Evolutionary conservation across 768 basidiomycete genomes (phyloP), one percentile per base, ranked within the genome.

Genomic region (Nevesoporus exiguus): DNA sequence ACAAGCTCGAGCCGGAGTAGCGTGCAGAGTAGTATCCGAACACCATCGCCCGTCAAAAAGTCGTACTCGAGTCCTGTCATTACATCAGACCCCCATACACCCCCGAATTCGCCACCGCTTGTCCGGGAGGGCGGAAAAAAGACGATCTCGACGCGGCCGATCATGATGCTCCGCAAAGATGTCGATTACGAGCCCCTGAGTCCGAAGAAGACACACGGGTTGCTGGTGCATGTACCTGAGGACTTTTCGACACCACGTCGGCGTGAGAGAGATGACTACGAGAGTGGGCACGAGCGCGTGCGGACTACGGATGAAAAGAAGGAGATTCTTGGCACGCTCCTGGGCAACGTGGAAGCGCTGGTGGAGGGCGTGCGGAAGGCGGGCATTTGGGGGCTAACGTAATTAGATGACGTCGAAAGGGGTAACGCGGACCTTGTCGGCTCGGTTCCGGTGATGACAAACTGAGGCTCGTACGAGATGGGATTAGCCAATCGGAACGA

Each of bases 261-360:
- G 43, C 54, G 36, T 7, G 64, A 60, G 17, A 19, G n/a, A 13
- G 36, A 56, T 13, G 49, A 65, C 29, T 67, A 21, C 25, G 41
- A 27, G 2, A 25, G 41, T 17, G 27, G 41, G 17, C 46, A 62
- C 3, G 48, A 55, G 45, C 51, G 57, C 31, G 60, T 73, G 57
- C 77, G 78, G 61, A 87, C 84, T 40, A 91, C 83, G 40, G 86
- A 90, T 54, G 88, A 93, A 73, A 93, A 93, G 75, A 92, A 87
- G 69, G 82, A 84, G 66, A 67, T 90, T 41, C 64, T 96, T 53
- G 87, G 88, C 0, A 85, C 81, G 42, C 86, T 93, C 83, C 70
- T 96, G 41, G 93, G 91, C 4, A 95, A 96, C 66, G 93, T 96
- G 3, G 93, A 95, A 66, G 87, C 89, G 29, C 77, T 96, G 10